Percentiles rank a stretch among this genome's conserved stretches.
Conservation (phyloP, 768 basidiomycete species). For the Mycena vitilis region DNA sequence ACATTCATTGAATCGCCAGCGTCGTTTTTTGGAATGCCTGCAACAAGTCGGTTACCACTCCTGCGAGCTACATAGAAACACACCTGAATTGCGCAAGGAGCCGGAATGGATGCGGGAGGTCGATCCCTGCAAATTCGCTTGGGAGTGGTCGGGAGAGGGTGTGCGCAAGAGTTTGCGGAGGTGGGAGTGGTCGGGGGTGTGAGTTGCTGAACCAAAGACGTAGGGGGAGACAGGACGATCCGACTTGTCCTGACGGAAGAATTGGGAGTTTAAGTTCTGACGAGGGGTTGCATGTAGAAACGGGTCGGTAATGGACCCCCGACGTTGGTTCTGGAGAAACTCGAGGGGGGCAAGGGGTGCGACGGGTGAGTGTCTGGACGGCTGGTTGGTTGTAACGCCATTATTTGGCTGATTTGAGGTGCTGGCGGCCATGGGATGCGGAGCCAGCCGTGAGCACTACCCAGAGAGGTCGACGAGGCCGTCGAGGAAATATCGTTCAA, state of each 20-base stretch:
- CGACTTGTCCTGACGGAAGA: constrained; percentile 43
- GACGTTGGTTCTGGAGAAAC: constrained; percentile 82
- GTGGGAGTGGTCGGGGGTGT: constrained; percentile 53
- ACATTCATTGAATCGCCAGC: constrained; percentile 53
- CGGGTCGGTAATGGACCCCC: constrained; percentile 87
- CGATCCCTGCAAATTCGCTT: constrained; percentile 42
- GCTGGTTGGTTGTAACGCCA: constrained; percentile 45
- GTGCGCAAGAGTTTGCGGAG: constrained; percentile 72
- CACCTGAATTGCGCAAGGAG: constrained; percentile 36
- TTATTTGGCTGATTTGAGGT: constrained; percentile 30
- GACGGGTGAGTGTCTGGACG: constrained; percentile 58
- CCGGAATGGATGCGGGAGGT: constrained; percentile 35
- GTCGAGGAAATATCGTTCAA: background rate
- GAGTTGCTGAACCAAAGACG: constrained; percentile 76
- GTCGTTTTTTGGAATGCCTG: constrained; percentile 45
- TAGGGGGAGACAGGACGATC: constrained; percentile 75
- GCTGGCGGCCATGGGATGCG: constrained; percentile 16
- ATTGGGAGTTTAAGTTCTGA: constrained; percentile 31
- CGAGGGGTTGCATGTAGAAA: constrained; percentile 68
- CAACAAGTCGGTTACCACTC: constrained; percentile 34
- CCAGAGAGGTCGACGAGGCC: background rate
- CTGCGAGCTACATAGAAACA: constrained; percentile 29
- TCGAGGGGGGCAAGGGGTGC: constrained; percentile 80
- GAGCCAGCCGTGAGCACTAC: constrained; percentile 13
- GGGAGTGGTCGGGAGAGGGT: constrained; percentile 59